A percentile compares a stretch with the other conserved stretches of the same genome.
Evolutionary conservation across 768 basidiomycete species (phyloP).

Genomic region (Tephrocybe sp.): DNA sequence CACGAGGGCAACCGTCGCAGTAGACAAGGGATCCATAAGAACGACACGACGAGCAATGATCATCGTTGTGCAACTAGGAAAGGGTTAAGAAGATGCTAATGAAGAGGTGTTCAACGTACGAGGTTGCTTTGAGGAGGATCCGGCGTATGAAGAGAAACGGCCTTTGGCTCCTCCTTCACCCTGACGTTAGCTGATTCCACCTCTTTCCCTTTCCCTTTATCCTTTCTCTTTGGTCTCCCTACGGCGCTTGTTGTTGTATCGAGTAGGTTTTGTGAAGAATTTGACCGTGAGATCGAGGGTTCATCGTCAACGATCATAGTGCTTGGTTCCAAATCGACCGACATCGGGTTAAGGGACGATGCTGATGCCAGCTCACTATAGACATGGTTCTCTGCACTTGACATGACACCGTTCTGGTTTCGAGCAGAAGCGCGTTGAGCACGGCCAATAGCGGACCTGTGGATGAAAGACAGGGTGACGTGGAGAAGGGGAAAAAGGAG

Average conservation of each 20-base stretch:
- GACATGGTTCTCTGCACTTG: slow-evolving; percentile 33
- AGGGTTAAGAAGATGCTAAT: slow-evolving; percentile 1
- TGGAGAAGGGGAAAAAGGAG: slow-evolving; percentile 18
- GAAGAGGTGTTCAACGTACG: slow-evolving; percentile 27
- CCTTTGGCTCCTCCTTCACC: slow-evolving; percentile 53
- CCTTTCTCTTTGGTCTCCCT: slow-evolving; percentile 38
- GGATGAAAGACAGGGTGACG: slow-evolving; percentile 16
- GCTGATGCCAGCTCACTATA: slow-evolving; percentile 34
- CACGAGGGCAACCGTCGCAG: slow-evolving; percentile 95
- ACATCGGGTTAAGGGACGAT: slow-evolving; percentile 39
- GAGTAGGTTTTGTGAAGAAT: slow-evolving; percentile 43
- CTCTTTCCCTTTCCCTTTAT: slow-evolving; percentile 57
- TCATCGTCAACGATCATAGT: slow-evolving; percentile 58
- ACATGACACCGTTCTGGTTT: slow-evolving; percentile 47
- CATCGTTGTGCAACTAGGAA: slow-evolving; percentile 60
- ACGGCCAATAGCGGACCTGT: slow-evolving; percentile 58
- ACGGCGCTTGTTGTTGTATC: slow-evolving; percentile 26
- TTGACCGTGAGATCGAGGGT: slow-evolving; percentile 60
- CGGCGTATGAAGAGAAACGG: slow-evolving; percentile 40
- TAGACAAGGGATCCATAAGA: slow-evolving; percentile 86
- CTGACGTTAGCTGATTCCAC: slow-evolving; percentile 33
- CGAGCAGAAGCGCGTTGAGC: slow-evolving; percentile 74
- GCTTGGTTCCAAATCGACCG: slow-evolving; percentile 48
- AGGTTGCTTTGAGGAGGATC: slow-evolving; percentile 39
- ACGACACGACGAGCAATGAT: slow-evolving; percentile 84